Evolutionary conservation across 345 rosid genomes (phyloP), one percentile per base, ranked within the genome.

Genomic region (Dipteronia sinensis): DNA sequence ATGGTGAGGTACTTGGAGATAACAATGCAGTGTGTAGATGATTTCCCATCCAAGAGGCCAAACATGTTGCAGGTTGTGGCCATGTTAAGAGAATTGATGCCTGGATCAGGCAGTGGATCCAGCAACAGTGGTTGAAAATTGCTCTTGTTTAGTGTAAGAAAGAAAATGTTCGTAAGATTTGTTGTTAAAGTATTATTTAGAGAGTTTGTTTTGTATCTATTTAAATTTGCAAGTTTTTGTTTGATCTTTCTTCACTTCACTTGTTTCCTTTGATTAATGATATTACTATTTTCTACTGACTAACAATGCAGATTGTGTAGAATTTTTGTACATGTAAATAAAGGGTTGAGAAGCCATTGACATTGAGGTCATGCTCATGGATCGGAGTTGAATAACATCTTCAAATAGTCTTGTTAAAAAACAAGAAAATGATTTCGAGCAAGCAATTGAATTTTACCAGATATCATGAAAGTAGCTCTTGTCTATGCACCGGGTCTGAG

Each of bases 61-160:
- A 95, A 75, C 61, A 95, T 95, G 98, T 83, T 95, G 81, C 95
- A 93, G 80, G 98, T 92, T 16, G 98, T 95, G 72, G 95, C 98
- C 77, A 80, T 83, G 90, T 80, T 95, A 63, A 86, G 97, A 79
- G 97, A 93, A 84, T 86, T 95, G 78, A 87, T 83, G 87, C 91
- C 90, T 6, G 88, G 80, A 84, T 88, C 88, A 72, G 81, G 77
- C 63, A 80, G n/a, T 67, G 93, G 92, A 82, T 88, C 88, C 85
- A 85, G 88, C 83, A 87, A 83, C 79, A 94, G 94, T 76, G 85
- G 81, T 38, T 89, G 78, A 79, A 46, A 75, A 38, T 47, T 17
- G 59, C 27, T 69, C 22, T 63, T 85, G 83, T 77, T 66, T 78
- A 69, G 77, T 59, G 79, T 66, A 72, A 78, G 58, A 73, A 67